Conservation (phyloP, 2,329 filamentous ascomycete genomes). For the Mycocentrospora acerina region DNA sequence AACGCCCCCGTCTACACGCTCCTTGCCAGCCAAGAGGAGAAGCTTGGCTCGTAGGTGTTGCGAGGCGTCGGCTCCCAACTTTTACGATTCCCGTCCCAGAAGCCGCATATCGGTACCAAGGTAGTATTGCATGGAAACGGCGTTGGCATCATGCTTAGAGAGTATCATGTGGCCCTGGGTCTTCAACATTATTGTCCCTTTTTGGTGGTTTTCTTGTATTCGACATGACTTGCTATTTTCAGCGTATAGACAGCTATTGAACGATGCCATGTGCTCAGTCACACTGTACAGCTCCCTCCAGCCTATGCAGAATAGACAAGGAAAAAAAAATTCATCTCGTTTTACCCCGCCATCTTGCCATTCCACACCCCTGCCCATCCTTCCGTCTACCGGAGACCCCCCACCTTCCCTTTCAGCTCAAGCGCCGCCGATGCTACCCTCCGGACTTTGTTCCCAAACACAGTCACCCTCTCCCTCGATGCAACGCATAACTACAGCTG, state of each 20-base stretch:
- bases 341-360: not conserved
- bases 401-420: slow-evolving; percentile 7
- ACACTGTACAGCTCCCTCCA: no score
- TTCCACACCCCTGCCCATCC: no score
- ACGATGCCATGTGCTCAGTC: no score
- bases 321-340: not conserved
- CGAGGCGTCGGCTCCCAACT: no score
- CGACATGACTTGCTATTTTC: no score
- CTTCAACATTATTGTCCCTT: no score
- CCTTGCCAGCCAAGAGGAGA: slow-evolving; percentile 63
- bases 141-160: slow-evolving; percentile 12
- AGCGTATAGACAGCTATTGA: no score
- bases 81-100: no score
- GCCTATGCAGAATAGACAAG: no score
- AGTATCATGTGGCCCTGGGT: no score
- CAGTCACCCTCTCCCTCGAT: slow-evolving; percentile 12
- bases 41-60: slow-evolving; percentile 6
- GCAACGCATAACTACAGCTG: not conserved
- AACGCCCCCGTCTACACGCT: slow-evolving; percentile 81
- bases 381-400: slow-evolving; percentile 1
- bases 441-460: slow-evolving; percentile 19
- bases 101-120: no score
- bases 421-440: slow-evolving; percentile 23
- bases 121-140: slow-evolving; percentile 21
- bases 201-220: no score